phyloP scores from a whole-genome alignment of 768 basidiomycete genomes.

The Boletellus ananas region DNA sequence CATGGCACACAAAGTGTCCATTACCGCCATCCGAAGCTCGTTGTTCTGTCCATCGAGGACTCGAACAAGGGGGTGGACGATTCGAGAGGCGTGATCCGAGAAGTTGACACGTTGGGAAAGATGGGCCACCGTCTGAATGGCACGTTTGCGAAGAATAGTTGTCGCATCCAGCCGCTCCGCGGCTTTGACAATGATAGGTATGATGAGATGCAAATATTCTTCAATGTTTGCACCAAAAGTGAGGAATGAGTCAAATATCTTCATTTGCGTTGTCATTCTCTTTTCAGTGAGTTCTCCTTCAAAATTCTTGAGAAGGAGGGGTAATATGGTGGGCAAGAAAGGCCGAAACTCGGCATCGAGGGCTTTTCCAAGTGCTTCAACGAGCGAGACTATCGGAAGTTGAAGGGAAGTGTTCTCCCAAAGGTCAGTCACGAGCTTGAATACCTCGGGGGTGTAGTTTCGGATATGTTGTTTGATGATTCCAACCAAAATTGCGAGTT shows the following conservation, averaged over 20 bases:
- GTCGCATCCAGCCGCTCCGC: slow-evolving; percentile 81
- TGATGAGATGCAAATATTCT: slow-evolving; percentile 94
- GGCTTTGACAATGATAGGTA: slow-evolving; percentile 89
- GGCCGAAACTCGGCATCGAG: slow-evolving; percentile 97
- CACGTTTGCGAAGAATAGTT: slow-evolving; percentile 74
- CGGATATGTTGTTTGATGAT: slow-evolving; percentile 98
- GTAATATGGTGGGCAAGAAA: slow-evolving; percentile 86
- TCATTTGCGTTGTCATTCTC: slow-evolving; percentile 72
- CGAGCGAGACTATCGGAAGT: slow-evolving; percentile 85
- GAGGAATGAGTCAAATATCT: slow-evolving; percentile 91
- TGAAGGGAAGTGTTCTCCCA: slow-evolving; percentile 87
- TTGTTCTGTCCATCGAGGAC: slow-evolving; percentile 72
- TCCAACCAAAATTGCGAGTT: slow-evolving; percentile 89
- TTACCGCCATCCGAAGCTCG: slow-evolving; percentile 79
- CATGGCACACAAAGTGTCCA: slow-evolving; percentile 91
- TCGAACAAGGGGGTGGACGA: slow-evolving; percentile 91
- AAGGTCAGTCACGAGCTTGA: slow-evolving; percentile 80
- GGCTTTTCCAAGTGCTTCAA: slow-evolving; percentile 90
- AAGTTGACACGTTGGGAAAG: slow-evolving; percentile 93
- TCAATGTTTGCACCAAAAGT: slow-evolving; percentile 97
- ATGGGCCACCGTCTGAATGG: slow-evolving; percentile 88
- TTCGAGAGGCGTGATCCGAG: slow-evolving; percentile 94
- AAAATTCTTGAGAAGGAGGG: slow-evolving; percentile 85
- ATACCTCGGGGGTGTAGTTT: slow-evolving; percentile 83
- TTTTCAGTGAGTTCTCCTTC: slow-evolving; percentile 86